These are phyloP conservation scores for Salix udensis DNA, from an alignment of 345 rosid genomes.

Conservation along the genomic window DNA sequence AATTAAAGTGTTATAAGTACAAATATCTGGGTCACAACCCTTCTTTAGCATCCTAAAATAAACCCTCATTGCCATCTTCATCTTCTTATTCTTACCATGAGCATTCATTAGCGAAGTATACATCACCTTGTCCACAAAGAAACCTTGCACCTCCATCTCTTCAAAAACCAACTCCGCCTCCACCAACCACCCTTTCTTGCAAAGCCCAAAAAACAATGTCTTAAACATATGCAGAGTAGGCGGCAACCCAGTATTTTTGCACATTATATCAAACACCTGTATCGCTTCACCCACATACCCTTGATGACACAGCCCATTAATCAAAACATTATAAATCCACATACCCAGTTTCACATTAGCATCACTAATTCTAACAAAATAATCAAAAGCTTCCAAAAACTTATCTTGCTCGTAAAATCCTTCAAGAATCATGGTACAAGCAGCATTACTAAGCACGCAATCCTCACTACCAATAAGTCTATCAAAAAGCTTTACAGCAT, in stretches of 20 bases:
- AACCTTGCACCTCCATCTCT: conserved; percentile 53
- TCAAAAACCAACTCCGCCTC: conserved; percentile 51
- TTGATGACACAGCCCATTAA: conserved; percentile 43
- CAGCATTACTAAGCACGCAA: conserved; percentile 28
- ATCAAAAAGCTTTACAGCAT: conserved; percentile 48
- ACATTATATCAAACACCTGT: conserved; percentile 42
- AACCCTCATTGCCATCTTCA: too few species aligned
- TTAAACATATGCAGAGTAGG: conserved; percentile 43
- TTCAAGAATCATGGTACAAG: conserved; percentile 38
- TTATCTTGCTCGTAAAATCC: conserved; percentile 35
- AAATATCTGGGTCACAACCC: too few species aligned
- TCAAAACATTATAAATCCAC: conserved; percentile 44
- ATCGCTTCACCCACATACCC: conserved; percentile 51
- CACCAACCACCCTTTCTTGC: conserved; percentile 40
- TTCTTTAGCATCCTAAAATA: too few species aligned
- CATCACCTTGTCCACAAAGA: conserved; percentile 51
- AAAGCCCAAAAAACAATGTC: conserved; percentile 60
- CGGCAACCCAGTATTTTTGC: conserved; percentile 33
- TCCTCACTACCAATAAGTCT: conserved; percentile 28
- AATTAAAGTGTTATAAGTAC: too few species aligned
- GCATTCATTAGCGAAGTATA: conserved; percentile 28
- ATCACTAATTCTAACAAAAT: conserved; percentile 27
- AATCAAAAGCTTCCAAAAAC: conserved; percentile 50
- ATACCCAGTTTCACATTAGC: conserved; percentile 34
- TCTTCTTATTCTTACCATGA: too few species aligned